Percentiles rank a stretch among this genome's conserved stretches.
Evolutionary conservation across 2,329 filamentous ascomycete genomes (phyloP).

Genomic region (Dothidotthia symphoricarpi): DNA sequence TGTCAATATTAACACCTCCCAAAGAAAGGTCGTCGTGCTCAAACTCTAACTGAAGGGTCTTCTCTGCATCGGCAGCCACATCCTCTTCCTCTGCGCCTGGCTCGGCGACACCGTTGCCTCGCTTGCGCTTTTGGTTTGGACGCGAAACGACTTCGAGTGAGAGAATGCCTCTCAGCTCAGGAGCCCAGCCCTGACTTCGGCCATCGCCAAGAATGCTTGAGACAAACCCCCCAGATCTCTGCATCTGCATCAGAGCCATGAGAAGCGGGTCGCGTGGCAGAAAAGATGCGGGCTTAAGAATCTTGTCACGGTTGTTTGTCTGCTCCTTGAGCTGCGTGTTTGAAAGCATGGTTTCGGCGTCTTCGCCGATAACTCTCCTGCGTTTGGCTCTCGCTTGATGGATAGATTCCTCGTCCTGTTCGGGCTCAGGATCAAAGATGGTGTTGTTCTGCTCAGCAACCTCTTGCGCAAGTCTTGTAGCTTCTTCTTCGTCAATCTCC

Average conservation of each 20-base stretch:
- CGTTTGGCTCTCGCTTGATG: conserved; percentile 72
- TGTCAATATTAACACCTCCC: conserved; percentile 46
- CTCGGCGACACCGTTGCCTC: conserved; percentile 81
- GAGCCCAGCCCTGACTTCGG: conserved; percentile 78
- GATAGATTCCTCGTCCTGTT: conserved; percentile 57
- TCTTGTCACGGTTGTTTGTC: conserved; percentile 80
- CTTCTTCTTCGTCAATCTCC: conserved; percentile 51
- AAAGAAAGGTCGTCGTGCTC: conserved; percentile 51
- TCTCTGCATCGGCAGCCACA: conserved; percentile 51
- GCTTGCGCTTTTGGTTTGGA: conserved; percentile 86
- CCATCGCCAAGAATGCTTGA: conserved; percentile 81
- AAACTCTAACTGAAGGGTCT: conserved; percentile 66
- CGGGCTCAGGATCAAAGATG: conserved; percentile 48
- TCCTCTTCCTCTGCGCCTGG: conserved; percentile 67
- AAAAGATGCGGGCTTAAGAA: conserved; percentile 78
- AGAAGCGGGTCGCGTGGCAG: conserved; percentile 84
- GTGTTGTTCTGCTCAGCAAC: conserved; percentile 41
- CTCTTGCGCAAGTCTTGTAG: conserved; percentile 65
- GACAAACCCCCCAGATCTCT: conserved; percentile 86
- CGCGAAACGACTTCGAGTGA: conserved; percentile 78
- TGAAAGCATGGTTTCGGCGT: conserved; percentile 74
- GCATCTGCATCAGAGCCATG: conserved; percentile 85
- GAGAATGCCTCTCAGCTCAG: conserved; percentile 88
- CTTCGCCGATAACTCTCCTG: conserved; percentile 78
- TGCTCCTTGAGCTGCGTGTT: conserved; percentile 79